Evolutionary conservation across 805 yeast species (phyloP).

Genomic region (Torulaspora gathmanii): DNA sequence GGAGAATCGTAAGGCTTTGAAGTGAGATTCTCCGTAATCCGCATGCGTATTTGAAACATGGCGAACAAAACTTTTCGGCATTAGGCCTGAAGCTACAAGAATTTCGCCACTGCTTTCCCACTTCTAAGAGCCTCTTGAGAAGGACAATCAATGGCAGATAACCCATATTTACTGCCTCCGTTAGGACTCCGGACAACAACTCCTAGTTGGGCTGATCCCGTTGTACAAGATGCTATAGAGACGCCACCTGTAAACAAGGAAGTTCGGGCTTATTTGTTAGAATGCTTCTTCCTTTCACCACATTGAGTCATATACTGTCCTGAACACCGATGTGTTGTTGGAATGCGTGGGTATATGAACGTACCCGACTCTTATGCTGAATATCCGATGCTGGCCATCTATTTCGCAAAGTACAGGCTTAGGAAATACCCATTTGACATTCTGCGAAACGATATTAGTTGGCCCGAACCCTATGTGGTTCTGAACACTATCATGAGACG

Average conservation of each 20-base stretch:
- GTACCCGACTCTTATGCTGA: conserved; percentile 3
- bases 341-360: conserved; percentile 1
- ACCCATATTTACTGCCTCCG: too few species aligned
- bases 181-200: background rate
- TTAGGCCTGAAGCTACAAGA: too few species aligned
- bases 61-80: too few species aligned
- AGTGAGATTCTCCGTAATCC: too few species aligned
- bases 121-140: too few species aligned
- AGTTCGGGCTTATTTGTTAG: conserved; percentile 2
- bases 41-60: too few species aligned
- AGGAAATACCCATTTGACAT: conserved; percentile 3
- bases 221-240: background rate
- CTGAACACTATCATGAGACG: conserved; percentile 10
- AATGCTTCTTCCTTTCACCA: conserved; percentile 4
- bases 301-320: conserved; percentile 4
- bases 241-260: background rate
- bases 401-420: conserved; percentile 6
- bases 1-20: background rate
- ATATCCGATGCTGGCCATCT: conserved; percentile 9
- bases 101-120: too few species aligned
- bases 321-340: conserved; percentile 1
- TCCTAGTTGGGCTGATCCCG: background rate
- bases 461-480: too few species aligned
- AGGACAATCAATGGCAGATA: too few species aligned
- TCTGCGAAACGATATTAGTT: background rate